These are phyloP conservation scores for Lactarius indigo DNA, from an alignment of 768 basidiomycete species.

Conservation along the genomic window DNA sequence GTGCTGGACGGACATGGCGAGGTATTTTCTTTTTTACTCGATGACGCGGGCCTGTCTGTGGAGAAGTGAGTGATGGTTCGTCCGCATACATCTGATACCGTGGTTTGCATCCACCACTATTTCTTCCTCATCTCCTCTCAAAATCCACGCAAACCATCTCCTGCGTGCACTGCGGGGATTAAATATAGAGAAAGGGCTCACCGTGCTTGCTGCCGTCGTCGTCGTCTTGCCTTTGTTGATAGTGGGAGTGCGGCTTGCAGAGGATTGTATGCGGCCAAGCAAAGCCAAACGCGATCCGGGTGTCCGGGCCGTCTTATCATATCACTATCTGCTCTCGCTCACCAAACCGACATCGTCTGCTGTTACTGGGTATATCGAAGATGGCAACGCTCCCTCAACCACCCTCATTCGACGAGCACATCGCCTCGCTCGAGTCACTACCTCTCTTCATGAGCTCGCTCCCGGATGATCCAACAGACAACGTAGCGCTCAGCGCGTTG, in stretches of 20 bases:
- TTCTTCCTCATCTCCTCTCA: background rate
- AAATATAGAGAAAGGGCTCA: constrained; percentile 6
- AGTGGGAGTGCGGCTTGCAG: background rate
- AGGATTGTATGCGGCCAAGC: constrained; percentile 3
- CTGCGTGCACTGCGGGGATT: background rate
- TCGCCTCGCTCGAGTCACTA: constrained; percentile 53
- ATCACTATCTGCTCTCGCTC: background rate
- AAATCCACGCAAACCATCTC: background rate
- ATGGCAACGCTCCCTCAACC: constrained; percentile 17
- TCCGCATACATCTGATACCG: background rate
- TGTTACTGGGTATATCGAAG: background rate
- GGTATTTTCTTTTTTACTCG: constrained; percentile 1
- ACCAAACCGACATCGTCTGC: background rate
- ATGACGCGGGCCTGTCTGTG: constrained; percentile 6
- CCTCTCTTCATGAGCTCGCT: constrained; percentile 94
- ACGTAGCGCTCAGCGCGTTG: constrained; percentile 71
- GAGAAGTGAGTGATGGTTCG: background rate
- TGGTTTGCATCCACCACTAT: constrained; percentile 18
- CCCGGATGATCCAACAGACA: constrained; percentile 62
- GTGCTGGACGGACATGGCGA: constrained; percentile 64
- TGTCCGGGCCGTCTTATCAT: constrained; percentile 9
- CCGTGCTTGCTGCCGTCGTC: constrained; percentile 15
- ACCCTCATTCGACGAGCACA: constrained; percentile 34
- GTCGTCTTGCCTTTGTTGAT: constrained; percentile 18
- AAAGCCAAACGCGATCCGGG: constrained; percentile 8